Evolutionary conservation across 345 rosid species (phyloP).

Genomic region (Turritis glabra): DNA sequence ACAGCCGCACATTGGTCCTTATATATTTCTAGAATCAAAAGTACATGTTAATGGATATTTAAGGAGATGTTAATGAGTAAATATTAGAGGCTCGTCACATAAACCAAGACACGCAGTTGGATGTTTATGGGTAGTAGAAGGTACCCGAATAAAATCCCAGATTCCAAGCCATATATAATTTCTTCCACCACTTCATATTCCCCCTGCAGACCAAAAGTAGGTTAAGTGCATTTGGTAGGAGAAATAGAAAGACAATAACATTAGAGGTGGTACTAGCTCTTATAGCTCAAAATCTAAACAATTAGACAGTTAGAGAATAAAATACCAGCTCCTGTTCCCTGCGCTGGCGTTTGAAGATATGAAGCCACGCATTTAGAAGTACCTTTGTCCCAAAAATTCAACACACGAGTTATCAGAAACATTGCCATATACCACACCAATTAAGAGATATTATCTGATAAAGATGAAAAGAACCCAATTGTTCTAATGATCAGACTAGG

Average conservation of each 20-base stretch:
- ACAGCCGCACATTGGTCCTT: not conserved
- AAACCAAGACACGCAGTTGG: not conserved
- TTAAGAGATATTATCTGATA: not conserved
- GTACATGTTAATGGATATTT: not conserved
- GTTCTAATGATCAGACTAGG: not conserved
- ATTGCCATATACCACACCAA: constrained; percentile 4
- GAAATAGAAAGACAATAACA: constrained; percentile 2
- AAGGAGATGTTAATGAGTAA: not conserved
- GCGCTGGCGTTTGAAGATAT: constrained; percentile 72
- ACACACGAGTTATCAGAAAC: constrained; percentile 22
- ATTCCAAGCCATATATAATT: constrained; percentile 94
- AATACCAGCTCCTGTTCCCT: constrained; percentile 85
- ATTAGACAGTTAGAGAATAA: not conserved
- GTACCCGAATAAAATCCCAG: constrained; percentile 96
- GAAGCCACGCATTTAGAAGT: constrained; percentile 91
- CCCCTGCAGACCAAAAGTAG: constrained; percentile 51
- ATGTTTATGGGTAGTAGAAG: constrained; percentile 3
- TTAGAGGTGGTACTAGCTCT: not conserved
- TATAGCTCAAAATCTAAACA: not conserved
- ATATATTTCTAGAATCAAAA: constrained; percentile 7
- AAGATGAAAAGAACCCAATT: not conserved
- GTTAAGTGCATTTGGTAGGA: not conserved
- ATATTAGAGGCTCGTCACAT: not conserved
- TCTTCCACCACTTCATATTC: constrained; percentile 98
- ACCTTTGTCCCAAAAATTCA: constrained; percentile 45